Evolutionary conservation across 139 green algal species (phyloP).

Genomic region (Trebouxia sp.): DNA sequence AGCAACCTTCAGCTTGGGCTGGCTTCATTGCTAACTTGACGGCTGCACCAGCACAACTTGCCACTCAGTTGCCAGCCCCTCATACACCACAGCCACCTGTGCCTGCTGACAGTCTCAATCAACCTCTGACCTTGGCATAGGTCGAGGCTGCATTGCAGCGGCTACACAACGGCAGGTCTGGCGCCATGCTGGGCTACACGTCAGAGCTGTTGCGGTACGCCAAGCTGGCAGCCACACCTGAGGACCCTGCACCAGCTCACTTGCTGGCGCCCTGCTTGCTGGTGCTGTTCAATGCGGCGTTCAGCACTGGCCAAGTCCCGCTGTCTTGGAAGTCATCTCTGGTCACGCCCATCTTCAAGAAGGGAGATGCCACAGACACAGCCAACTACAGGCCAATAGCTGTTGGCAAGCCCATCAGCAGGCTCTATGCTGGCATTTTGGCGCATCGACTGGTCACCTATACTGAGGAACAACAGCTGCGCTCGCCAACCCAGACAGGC

Average conservation of each 20-base stretch:
- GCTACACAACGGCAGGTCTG: conserved; percentile 2
- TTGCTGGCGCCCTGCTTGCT: neutral
- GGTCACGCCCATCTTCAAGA: conserved; percentile 9
- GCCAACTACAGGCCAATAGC: conserved; percentile 16
- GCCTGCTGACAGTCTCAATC: neutral
- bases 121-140: neutral
- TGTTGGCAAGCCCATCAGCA: neutral
- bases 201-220: neutral
- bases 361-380: neutral
- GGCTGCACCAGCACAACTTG: neutral
- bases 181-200: neutral
- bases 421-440: neutral
- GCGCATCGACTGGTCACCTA: neutral
- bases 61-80: neutral
- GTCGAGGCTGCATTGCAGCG: neutral
- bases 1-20: neutral
- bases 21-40: conserved; percentile 18
- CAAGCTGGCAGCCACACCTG: neutral
- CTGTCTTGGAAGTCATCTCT: conserved; percentile 17
- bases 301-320: neutral
- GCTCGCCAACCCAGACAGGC: neutral
- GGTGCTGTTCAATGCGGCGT: neutral
- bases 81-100: neutral
- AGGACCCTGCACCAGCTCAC: neutral
- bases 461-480: neutral